Evolutionary conservation across 169 alveolate species (phyloP).

Genomic region (Plasmodium falciparum): DNA sequence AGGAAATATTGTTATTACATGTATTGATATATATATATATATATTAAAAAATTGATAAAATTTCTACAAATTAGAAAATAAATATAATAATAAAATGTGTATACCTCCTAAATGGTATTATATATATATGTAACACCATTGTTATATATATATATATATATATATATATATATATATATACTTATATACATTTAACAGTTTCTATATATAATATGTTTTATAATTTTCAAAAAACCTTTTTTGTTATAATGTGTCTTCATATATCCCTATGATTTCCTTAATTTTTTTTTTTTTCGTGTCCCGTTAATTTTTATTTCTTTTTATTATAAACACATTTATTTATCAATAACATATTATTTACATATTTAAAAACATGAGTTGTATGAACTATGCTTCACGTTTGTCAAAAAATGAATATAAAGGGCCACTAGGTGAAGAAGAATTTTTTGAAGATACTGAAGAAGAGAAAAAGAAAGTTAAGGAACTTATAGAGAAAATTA

Average conservation of each 20-base stretch:
- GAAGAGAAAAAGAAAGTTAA: conserved; percentile 80
- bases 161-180: too few relatives aligned
- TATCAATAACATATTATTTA: neutral
- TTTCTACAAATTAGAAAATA: too few relatives aligned
- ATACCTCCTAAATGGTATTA: too few relatives aligned
- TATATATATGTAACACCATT: too few relatives aligned
- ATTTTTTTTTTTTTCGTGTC: neutral
- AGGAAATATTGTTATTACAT: too few relatives aligned
- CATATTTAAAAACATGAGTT: conserved; percentile 56
- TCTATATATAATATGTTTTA: too few relatives aligned
- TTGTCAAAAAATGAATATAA: conserved; percentile 82
- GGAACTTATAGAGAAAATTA: conserved; percentile 71
- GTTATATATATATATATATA: too few relatives aligned
- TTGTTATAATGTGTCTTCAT: too few relatives aligned
- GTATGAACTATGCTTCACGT: conserved; percentile 80
- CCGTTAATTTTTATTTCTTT: neutral
- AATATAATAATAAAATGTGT: too few relatives aligned
- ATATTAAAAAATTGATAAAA: too few relatives aligned
- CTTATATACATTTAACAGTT: too few relatives aligned
- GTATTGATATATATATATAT: too few relatives aligned
- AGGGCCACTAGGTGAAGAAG: conserved; percentile 85
- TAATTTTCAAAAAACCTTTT: neutral
- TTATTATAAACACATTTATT: neutral
- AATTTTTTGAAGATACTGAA: conserved; percentile 82
- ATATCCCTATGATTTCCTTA: neutral